A percentile compares a stretch with the other conserved stretches of the same genome.
phyloP scores from a whole-genome alignment of 208 protist species.

The Endotrypanum monterogeii region DNA sequence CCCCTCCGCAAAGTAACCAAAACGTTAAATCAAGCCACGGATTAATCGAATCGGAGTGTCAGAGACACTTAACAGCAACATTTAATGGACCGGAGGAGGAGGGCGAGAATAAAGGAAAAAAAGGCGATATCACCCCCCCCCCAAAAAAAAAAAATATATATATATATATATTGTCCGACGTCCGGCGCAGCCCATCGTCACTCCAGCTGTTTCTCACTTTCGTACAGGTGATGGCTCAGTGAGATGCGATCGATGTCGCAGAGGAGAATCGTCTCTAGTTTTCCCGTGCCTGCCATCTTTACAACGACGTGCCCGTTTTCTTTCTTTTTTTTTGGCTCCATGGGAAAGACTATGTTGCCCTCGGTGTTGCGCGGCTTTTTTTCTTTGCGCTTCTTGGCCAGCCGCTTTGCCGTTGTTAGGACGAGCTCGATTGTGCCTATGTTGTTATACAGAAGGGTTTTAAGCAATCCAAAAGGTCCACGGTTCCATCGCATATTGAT shows the following conservation, averaged over 20 bases:
- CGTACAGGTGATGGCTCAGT: conserved; percentile 78
- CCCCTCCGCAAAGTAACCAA: too few relatives aligned
- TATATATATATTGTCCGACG: too few relatives aligned
- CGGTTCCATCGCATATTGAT: conserved; percentile 73
- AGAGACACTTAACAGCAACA: neutral
- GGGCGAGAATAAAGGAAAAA: neutral
- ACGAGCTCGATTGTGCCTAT: conserved; percentile 55
- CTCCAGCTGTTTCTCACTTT: conserved; percentile 40
- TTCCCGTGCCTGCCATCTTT: conserved; percentile 53
- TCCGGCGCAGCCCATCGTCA: neutral
- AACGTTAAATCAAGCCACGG: neutral
- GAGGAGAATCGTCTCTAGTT: conserved; percentile 40
- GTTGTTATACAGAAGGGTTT: conserved; percentile 53
- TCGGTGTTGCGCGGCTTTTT: conserved; percentile 50
- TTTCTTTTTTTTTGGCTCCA: conserved; percentile 43
- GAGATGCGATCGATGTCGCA: conserved; percentile 57
- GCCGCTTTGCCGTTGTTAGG: conserved; percentile 66
- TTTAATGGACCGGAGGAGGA: too few relatives aligned
- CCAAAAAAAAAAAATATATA: too few relatives aligned
- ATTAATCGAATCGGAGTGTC: conserved; percentile 1
- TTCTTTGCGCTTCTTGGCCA: conserved; percentile 61
- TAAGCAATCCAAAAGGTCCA: conserved; percentile 41
- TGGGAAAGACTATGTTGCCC: conserved; percentile 60
- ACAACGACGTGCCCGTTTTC: conserved; percentile 63
- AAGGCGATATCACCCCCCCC: neutral